Base-by-base conservation (phyloP, 441 rosid genomes). In the Adansonia rubrostipa region DNA sequence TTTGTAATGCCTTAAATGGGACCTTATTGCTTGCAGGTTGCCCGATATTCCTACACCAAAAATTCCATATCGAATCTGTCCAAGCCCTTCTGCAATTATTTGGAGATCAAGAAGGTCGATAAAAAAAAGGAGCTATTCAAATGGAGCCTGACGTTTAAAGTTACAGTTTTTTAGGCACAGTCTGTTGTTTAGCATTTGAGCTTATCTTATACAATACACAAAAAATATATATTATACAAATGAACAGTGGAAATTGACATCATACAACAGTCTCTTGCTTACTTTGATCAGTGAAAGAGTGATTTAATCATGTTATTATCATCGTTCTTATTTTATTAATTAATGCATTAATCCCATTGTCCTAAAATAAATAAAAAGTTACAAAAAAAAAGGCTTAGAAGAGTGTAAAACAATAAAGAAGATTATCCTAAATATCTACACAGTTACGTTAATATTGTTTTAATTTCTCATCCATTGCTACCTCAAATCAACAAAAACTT, bases 61-160 rank as follows among this genome's bases (percentile, higher is more conserved):
- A 83, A 85, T 92, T 77, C 92, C 96, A 2, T 95, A 95, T 75
- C 82, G 78, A 67, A 78, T 91, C 63, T 91, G 92, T 83, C 95
- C 95, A 17, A 79, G 80, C 76, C 93, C 93, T 51, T 89, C 81
- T 17, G 95, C 95, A 5, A 91, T 91, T 72, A 91, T 91, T 1
- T 89, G 95, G 93, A 87, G 90, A 77, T 77, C 89, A 13, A 84
- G 86, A 22, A 84, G 84, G 73, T 82, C 83, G 1, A 88, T 83
- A 81, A 80, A 72, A 51, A 83, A 73, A 73, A 74, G 22, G 6
- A 62, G 54, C 44, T 63, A 78, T 33, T 67, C 36, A 17, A 70
- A 17, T 68, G 54, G 57, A 57, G 72, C 36, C 14, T 77, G 5
- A 62, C n/a, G 10, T 33, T 36, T 13, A 74, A 15, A 64, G 22